phyloP scores from a whole-genome alignment of 2,329 filamentous ascomycete species.

The Penicillium brasilianum region DNA sequence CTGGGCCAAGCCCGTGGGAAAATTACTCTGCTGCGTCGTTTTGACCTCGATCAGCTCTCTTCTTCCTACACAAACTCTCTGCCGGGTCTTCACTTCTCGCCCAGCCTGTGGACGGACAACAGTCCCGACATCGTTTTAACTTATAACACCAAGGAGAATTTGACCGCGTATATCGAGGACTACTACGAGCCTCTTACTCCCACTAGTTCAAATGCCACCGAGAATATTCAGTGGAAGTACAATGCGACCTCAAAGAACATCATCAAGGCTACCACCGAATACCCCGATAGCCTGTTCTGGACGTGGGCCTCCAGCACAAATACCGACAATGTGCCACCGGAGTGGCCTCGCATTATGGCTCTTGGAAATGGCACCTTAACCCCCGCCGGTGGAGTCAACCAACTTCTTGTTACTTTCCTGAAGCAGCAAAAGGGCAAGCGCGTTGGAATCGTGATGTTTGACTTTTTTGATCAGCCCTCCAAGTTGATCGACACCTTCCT shows the following conservation, averaged over 20 bases:
- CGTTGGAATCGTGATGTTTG: constrained; percentile 59
- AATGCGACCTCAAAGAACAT: constrained; percentile 51
- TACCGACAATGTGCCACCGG: constrained; percentile 43
- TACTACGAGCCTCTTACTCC: constrained; percentile 51
- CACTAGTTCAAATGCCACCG: constrained; percentile 36
- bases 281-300: constrained; percentile 53
- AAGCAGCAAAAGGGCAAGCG: constrained; percentile 48
- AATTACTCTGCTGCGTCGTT: constrained; percentile 53
- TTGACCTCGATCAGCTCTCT: constrained; percentile 50
- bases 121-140: constrained; percentile 46
- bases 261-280: constrained; percentile 40
- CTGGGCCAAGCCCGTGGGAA: constrained; percentile 45
- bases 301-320: constrained; percentile 55
- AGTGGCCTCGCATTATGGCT: constrained; percentile 54
- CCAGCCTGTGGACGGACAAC: constrained; percentile 53
- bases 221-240: constrained; percentile 53
- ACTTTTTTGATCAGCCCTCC: constrained; percentile 55
- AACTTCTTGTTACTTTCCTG: constrained; percentile 48
- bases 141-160: constrained; percentile 47
- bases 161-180: constrained; percentile 56
- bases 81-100: constrained; percentile 56
- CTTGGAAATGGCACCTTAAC: constrained; percentile 50
- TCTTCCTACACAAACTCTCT: constrained; percentile 42
- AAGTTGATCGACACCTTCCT: constrained; percentile 51
- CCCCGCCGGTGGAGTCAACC: constrained; percentile 53